phyloP scores from a whole-genome alignment of 2,329 filamentous ascomycete species.

The Rhynchosporium secalis region DNA sequence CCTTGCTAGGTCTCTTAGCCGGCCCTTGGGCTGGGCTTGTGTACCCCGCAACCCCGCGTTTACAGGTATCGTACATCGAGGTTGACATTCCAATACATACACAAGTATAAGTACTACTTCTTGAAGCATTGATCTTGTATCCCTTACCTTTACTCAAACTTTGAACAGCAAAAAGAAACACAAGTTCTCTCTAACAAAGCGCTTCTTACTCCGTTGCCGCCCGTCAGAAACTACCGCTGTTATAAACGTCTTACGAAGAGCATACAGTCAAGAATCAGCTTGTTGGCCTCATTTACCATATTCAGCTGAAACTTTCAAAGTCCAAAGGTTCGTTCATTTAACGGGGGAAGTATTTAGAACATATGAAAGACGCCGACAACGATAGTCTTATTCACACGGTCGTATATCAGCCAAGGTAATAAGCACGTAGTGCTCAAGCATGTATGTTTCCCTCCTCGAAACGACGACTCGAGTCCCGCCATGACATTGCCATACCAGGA shows the following conservation, averaged over 20 bases:
- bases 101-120: neutral
- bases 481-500: neutral
- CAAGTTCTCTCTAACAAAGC: too few species aligned
- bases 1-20: neutral
- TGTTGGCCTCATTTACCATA: neutral
- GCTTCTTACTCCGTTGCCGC: neutral
- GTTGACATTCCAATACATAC: neutral
- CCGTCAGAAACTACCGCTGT: neutral
- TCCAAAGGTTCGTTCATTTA: neutral
- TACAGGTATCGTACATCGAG: too few species aligned
- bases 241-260: neutral
- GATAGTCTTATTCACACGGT: slow-evolving; percentile 2
- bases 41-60: slow-evolving; percentile 9
- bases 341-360: neutral
- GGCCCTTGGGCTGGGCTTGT: neutral
- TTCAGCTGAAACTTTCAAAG: neutral
- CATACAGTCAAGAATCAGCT: neutral
- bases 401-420: neutral
- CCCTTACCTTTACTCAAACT: too few species aligned
- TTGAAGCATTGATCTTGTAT: too few species aligned
- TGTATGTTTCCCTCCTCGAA: neutral
- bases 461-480: too few species aligned
- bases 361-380: neutral
- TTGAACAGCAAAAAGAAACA: too few species aligned
- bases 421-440: neutral